A percentile compares a stretch with the other conserved stretches of the same genome.
Conservation (phyloP, 257 asterid species). For the Solanum appendiculatum region DNA sequence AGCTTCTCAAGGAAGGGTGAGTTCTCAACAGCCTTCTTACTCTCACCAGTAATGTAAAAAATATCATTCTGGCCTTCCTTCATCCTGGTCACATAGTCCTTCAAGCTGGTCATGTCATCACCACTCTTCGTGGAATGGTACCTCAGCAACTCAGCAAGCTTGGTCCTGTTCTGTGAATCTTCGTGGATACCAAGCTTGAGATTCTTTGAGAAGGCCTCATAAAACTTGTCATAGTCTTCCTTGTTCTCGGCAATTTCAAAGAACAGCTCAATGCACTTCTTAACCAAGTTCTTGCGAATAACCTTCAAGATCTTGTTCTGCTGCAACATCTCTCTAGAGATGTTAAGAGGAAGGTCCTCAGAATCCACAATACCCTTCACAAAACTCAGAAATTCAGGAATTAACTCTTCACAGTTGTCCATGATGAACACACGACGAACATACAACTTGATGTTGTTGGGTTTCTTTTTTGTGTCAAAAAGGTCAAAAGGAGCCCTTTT, state of each 20-base stretch:
- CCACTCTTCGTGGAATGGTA: slow-evolving; percentile 59
- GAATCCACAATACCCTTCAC: slow-evolving; percentile 62
- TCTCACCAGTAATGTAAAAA: slow-evolving; percentile 54
- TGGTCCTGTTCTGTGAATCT: slow-evolving; percentile 46
- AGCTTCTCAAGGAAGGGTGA: slow-evolving; percentile 63
- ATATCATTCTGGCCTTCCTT: slow-evolving; percentile 57
- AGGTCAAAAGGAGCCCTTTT: slow-evolving; percentile 65
- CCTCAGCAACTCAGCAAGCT: slow-evolving; percentile 45
- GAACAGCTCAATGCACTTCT: slow-evolving; percentile 66
- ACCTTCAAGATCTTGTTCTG: slow-evolving; percentile 65
- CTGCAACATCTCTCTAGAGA: slow-evolving; percentile 49
- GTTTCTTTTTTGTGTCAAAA: slow-evolving; percentile 49
- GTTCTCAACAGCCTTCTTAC: slow-evolving; percentile 68
- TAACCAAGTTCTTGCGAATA: slow-evolving; percentile 62
- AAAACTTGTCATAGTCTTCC: slow-evolving; percentile 55
- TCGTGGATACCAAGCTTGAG: slow-evolving; percentile 59
- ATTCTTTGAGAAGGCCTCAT: slow-evolving; percentile 59
- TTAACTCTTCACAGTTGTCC: slow-evolving; percentile 62
- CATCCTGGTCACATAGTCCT: slow-evolving; percentile 69
- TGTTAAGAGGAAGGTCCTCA: slow-evolving; percentile 63
- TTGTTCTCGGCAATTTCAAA: slow-evolving; percentile 60
- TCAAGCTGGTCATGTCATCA: slow-evolving; percentile 55
- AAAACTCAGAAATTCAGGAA: slow-evolving; percentile 51
- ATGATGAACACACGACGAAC: slow-evolving; percentile 56
- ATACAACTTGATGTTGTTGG: slow-evolving; percentile 54